Evolutionary conservation across 306 rosid genomes (phyloP).

Genomic region (Prunus kanzakura): DNA sequence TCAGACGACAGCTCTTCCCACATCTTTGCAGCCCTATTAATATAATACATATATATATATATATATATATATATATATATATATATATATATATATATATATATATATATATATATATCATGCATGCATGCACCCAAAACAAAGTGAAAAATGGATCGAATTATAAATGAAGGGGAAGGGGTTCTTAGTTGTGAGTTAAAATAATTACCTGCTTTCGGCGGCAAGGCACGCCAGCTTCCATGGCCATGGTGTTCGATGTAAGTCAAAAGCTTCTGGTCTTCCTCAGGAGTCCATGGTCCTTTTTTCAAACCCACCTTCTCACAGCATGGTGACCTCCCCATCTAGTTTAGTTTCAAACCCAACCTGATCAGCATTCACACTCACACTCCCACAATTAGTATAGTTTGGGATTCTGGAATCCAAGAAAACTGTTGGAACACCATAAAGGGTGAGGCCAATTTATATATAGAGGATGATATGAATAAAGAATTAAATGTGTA

Average conservation of each 20-base stretch:
- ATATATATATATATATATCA: no score
- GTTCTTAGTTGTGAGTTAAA: no score
- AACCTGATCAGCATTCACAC: no score
- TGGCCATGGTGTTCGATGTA: constrained; percentile 87
- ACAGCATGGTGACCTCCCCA: constrained; percentile 98
- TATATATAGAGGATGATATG: constrained; percentile 6
- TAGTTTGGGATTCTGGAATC: not conserved
- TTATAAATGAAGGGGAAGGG: no score
- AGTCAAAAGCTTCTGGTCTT: constrained; percentile 89
- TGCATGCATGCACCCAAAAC: not conserved
- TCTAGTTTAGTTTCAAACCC: constrained; percentile 17
- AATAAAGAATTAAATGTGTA: not conserved
- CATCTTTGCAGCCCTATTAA: constrained; percentile 83
- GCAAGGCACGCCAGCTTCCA: constrained; percentile 99
- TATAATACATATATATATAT: not conserved
- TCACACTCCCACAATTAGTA: no score
- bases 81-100: no score
- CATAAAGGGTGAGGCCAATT: not conserved
- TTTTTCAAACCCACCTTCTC: constrained; percentile 95
- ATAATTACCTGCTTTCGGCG: constrained; percentile 76
- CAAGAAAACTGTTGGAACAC: not conserved
- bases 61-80: no score
- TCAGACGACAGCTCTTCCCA: constrained; percentile 90
- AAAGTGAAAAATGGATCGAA: not conserved
- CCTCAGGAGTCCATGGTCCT: constrained; percentile 99